phyloP scores from a whole-genome alignment of 1,139 yeast genomes.

The Yamadazyma blattariae region DNA sequence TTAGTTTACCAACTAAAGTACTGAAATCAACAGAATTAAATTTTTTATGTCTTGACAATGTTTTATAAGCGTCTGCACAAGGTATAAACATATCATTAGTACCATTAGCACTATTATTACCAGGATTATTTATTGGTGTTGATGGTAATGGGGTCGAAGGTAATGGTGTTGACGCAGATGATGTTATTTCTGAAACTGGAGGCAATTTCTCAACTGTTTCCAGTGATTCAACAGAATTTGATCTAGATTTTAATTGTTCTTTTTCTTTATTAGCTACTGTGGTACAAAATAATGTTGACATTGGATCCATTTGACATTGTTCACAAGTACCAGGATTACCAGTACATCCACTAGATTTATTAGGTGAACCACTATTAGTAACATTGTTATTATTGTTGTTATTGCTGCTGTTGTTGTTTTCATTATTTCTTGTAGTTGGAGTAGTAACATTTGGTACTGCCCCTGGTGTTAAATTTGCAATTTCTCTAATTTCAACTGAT shows the following conservation, averaged over 20 bases:
- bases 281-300: slow-evolving; percentile 85
- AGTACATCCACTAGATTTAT: slow-evolving; percentile 53
- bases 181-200: slow-evolving; percentile 1
- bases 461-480: slow-evolving; percentile 42
- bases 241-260: slow-evolving; percentile 32
- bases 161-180: slow-evolving; percentile 2
- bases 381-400: slow-evolving; percentile 3
- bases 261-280: slow-evolving; percentile 65
- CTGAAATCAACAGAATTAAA: slow-evolving; percentile 72
- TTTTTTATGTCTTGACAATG: slow-evolving; percentile 75
- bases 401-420: too few species aligned
- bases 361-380: slow-evolving; percentile 5
- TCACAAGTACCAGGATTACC: slow-evolving; percentile 87
- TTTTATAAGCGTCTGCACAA: slow-evolving; percentile 84
- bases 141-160: slow-evolving; percentile 7
- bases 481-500: slow-evolving; percentile 49
- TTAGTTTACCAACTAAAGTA: slow-evolving; percentile 68
- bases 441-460: slow-evolving; percentile 38
- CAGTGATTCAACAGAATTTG: slow-evolving; percentile 11
- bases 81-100: slow-evolving; percentile 65
- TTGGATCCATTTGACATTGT: slow-evolving; percentile 83
- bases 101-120: not conserved
- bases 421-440: slow-evolving; percentile 21
- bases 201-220: slow-evolving; percentile 3
- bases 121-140: too few species aligned